These are phyloP conservation scores for Colletotrichum chlorophyti DNA, from an alignment of 2,329 filamentous ascomycete genomes.

Conservation along the genomic window DNA sequence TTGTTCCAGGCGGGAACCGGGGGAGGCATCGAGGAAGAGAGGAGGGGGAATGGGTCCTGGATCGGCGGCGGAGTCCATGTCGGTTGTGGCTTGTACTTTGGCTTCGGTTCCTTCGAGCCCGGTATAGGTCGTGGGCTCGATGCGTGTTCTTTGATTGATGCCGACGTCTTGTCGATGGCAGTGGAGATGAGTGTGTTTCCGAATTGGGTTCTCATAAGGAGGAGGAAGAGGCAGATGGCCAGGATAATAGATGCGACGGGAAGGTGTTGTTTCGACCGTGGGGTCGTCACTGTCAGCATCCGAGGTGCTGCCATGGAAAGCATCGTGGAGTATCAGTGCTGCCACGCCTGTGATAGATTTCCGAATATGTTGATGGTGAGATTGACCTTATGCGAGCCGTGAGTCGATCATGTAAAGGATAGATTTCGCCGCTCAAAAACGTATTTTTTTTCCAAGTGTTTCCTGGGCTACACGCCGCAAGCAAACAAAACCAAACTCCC, in stretches of 20 bases:
- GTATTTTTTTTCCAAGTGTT: too few relatives aligned
- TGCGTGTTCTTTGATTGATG: background rate
- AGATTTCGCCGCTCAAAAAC: too few relatives aligned
- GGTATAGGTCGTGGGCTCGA: too few relatives aligned
- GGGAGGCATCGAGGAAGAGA: slow-evolving; percentile 43
- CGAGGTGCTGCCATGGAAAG: slow-evolving; percentile 15
- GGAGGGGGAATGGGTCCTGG: slow-evolving; percentile 49
- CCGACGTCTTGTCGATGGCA: background rate
- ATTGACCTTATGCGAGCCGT: too few relatives aligned
- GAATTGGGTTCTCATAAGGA: slow-evolving; percentile 1
- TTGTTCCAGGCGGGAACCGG: slow-evolving; percentile 53
- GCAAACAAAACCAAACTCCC: too few relatives aligned
- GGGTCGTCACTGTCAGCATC: slow-evolving; percentile 3
- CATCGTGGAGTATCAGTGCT: background rate
- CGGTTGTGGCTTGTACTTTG: slow-evolving; percentile 19
- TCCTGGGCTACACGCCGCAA: too few relatives aligned
- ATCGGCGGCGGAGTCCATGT: slow-evolving; percentile 43
- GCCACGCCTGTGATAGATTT: background rate
- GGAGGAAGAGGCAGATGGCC: background rate
- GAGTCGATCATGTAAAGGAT: too few relatives aligned
- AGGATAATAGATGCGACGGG: background rate
- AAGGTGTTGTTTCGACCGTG: background rate
- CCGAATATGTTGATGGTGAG: background rate
- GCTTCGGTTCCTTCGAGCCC: background rate
- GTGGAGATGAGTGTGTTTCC: background rate